Percentiles rank a stretch among this genome's conserved stretches.
Evolutionary conservation across 2,329 filamentous ascomycete species (phyloP).

Genomic region (Calonectria pseudoreteaudii): DNA sequence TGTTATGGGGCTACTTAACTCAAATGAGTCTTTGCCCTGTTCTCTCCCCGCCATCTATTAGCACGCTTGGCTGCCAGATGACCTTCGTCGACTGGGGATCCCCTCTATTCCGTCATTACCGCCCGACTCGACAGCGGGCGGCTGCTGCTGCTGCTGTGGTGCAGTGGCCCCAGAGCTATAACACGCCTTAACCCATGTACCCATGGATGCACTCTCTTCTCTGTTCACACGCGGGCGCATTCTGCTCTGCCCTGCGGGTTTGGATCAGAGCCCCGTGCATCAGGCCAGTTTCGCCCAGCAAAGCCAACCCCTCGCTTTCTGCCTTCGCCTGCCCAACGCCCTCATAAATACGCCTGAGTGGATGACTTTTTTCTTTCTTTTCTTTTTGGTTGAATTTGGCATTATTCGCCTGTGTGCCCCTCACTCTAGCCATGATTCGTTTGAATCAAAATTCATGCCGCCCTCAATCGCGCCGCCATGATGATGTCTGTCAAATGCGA

Average conservation of each 20-base stretch:
- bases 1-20: not conserved
- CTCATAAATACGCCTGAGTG: not conserved
- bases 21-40: constrained; percentile 8
- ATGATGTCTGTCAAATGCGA: not conserved
- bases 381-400: not conserved
- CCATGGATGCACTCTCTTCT: not conserved
- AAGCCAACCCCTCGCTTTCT: not conserved
- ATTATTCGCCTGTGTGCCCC: not conserved
- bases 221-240: not conserved
- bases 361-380: not conserved
- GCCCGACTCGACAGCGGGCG: not conserved
- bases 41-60: constrained; percentile 10
- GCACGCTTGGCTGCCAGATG: constrained; percentile 1
- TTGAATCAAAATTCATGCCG: not conserved
- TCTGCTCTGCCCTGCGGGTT: constrained; percentile 1
- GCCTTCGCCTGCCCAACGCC: not conserved
- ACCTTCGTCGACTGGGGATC: constrained; percentile 10
- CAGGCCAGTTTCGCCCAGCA: constrained; percentile 15
- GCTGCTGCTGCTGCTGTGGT: not conserved
- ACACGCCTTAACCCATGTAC: not conserved
- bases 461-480: not conserved
- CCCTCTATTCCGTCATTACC: constrained; percentile 7
- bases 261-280: constrained; percentile 1
- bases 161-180: not conserved
- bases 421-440: not conserved